Evolutionary conservation across 176 grass and related monocot species (phyloP), one percentile per base, ranked within the genome.

Genomic region (Phragmites australis): DNA sequence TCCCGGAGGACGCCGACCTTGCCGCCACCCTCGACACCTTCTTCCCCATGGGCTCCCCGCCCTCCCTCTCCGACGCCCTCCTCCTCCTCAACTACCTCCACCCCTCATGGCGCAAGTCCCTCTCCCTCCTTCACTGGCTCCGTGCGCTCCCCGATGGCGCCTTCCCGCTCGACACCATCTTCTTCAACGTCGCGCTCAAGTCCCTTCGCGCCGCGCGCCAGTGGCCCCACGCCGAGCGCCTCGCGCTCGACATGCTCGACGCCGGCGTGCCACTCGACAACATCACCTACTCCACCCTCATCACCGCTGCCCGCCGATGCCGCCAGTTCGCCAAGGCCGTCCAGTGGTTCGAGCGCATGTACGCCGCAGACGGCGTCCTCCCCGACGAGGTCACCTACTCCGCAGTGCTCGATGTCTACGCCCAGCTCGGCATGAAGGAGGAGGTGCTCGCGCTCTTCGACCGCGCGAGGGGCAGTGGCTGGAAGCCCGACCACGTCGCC

Each of bases 311-410:
- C 2, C 83, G 87, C 30, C 88, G 88, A 2, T 94, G 88, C 81
- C 87, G 92, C 80, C 88, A 89, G 22, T 94, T 98, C 70, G 29
- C 85, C 65, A 88, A 86, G 73, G 88, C 92, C 58, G 46, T 98
- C 71, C 65, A 87, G 54, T 98, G 95, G 95, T 94, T 98, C 68
- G 95, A 94, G 81, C 75, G 83, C 65, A 94, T 98, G 92, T 93
- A 93, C 41, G 64, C 88, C 32, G 47, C 81, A 10, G 81, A 73
- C 51, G 88, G 88, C 50, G 77, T 89, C 83, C 87, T 91, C 47
- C 92, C 90, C 23, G 92, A 98, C 74, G 92, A 98, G 86, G 90
- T 98, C 70, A 94, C 92, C 57, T 94, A 94, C 88, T 98, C 90
- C 64, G 84, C 81, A 27, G 78, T 89, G 9, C 90, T 98, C 61